Evolutionary conservation across 2,329 filamentous ascomycete genomes (phyloP).

Genomic region (Cryphonectria japonica): DNA sequence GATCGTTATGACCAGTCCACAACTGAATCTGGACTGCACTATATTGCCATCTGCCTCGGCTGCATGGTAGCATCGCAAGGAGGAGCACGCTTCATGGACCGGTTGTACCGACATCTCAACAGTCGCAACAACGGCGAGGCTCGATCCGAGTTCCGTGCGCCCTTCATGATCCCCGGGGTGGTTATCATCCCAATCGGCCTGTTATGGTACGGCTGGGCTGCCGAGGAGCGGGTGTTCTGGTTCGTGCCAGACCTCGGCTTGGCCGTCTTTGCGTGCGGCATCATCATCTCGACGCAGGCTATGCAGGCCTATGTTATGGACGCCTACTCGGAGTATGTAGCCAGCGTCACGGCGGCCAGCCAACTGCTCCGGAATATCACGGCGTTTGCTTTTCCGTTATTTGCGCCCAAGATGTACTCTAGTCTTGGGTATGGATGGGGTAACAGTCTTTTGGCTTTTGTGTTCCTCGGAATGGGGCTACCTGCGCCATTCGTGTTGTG

Average conservation of each 20-base stretch:
- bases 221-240: slow-evolving; percentile 50
- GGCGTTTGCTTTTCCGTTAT: slow-evolving; percentile 60
- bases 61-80: slow-evolving; percentile 53
- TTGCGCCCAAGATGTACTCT: slow-evolving; percentile 47
- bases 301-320: slow-evolving; percentile 61
- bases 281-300: slow-evolving; percentile 56
- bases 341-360: slow-evolving; percentile 52
- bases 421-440: slow-evolving; percentile 50
- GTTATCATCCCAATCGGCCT: slow-evolving; percentile 52
- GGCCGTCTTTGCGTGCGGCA: slow-evolving; percentile 55
- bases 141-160: slow-evolving; percentile 29
- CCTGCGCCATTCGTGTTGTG: slow-evolving; percentile 41
- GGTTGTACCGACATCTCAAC: slow-evolving; percentile 37
- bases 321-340: slow-evolving; percentile 43
- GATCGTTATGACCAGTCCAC: slow-evolving; percentile 42
- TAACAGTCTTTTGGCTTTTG: slow-evolving; percentile 41
- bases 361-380: slow-evolving; percentile 56
- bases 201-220: slow-evolving; percentile 54
- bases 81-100: slow-evolving; percentile 37
- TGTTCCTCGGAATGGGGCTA: slow-evolving; percentile 51
- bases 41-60: slow-evolving; percentile 59
- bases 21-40: slow-evolving; percentile 54
- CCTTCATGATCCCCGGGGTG: slow-evolving; percentile 37
- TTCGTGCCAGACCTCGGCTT: slow-evolving; percentile 60
- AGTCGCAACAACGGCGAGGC: slow-evolving; percentile 13